Evolutionary conservation across 148 eudicot species (phyloP).

Genomic region (Chenopodium formosanum): DNA sequence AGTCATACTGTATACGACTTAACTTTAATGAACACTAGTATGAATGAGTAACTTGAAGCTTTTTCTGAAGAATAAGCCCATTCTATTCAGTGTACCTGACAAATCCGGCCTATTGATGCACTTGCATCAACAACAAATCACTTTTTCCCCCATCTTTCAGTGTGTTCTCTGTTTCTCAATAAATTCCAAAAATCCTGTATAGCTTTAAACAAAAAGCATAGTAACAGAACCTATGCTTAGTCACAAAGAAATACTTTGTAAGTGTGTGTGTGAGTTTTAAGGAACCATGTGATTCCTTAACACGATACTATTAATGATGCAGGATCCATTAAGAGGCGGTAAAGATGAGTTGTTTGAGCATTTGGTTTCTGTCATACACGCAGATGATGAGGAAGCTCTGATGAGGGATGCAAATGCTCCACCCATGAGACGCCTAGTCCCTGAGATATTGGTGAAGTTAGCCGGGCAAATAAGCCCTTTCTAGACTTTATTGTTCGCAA

Average conservation of each 20-base stretch:
- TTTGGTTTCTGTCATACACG: slow-evolving; percentile 56
- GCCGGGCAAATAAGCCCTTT: slow-evolving; percentile 84
- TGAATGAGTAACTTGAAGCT: not conserved
- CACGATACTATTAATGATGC: slow-evolving; percentile 10
- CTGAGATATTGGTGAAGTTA: slow-evolving; percentile 64
- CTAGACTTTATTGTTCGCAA: slow-evolving; percentile 31
- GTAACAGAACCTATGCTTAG: not conserved
- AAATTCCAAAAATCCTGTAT: not conserved
- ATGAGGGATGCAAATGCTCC: slow-evolving; percentile 75
- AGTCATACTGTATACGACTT: too few species aligned
- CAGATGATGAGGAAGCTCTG: slow-evolving; percentile 74
- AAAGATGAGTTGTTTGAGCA: slow-evolving; percentile 74
- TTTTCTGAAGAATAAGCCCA: too few species aligned
- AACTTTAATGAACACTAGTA: not conserved
- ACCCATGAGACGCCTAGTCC: slow-evolving; percentile 71
- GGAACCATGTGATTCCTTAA: not conserved
- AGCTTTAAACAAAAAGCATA: not conserved
- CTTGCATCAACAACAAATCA: not conserved
- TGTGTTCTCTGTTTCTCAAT: not conserved
- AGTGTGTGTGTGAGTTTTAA: not conserved
- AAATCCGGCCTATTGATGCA: not conserved
- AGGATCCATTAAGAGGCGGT: slow-evolving; percentile 98
- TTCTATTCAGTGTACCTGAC: not conserved
- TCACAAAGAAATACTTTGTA: not conserved
- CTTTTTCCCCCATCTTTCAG: not conserved